Evolutionary conservation across 2,329 filamentous ascomycete species (phyloP).

Genomic region (Cadophora sp.): DNA sequence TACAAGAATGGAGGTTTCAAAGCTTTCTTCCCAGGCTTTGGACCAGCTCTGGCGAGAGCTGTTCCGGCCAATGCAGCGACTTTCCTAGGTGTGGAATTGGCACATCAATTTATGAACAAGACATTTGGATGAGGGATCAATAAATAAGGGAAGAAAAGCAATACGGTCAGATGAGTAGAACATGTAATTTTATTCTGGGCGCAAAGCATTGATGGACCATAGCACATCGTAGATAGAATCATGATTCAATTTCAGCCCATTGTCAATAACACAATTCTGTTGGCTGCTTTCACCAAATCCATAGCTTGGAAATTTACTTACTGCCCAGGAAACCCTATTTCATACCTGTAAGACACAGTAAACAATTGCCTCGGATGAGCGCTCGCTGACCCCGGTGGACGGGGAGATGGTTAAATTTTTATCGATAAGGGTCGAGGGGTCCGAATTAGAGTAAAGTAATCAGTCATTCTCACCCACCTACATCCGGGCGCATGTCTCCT

Average conservation of each 20-base stretch:
- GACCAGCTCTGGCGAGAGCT: slow-evolving; percentile 88
- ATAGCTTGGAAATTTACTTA: not conserved
- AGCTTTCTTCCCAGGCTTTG: slow-evolving; percentile 97
- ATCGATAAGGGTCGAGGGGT: slow-evolving; percentile 14
- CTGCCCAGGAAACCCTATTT: not conserved
- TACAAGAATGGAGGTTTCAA: slow-evolving; percentile 83
- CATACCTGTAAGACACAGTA: not conserved
- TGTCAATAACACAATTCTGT: not conserved
- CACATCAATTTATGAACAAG: slow-evolving; percentile 83
- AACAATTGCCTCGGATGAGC: slow-evolving; percentile 3
- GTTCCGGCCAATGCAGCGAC: slow-evolving; percentile 97
- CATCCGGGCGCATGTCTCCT: not conserved
- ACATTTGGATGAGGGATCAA: slow-evolving; percentile 58
- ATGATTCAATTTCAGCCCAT: not conserved
- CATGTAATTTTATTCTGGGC: slow-evolving; percentile 13
- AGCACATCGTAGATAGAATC: slow-evolving; percentile 12
- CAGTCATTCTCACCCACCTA: slow-evolving; percentile 9
- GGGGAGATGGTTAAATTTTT: slow-evolving; percentile 2
- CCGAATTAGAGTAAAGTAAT: slow-evolving; percentile 7
- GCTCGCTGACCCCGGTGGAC: not conserved
- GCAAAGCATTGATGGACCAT: slow-evolving; percentile 9
- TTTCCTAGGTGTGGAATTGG: slow-evolving; percentile 85
- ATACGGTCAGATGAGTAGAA: not conserved
- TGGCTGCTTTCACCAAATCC: not conserved
- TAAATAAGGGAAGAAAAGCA: not conserved